Conservation (phyloP, 371 early-diverging fungal species). For the Mortierella sp. region DNA sequence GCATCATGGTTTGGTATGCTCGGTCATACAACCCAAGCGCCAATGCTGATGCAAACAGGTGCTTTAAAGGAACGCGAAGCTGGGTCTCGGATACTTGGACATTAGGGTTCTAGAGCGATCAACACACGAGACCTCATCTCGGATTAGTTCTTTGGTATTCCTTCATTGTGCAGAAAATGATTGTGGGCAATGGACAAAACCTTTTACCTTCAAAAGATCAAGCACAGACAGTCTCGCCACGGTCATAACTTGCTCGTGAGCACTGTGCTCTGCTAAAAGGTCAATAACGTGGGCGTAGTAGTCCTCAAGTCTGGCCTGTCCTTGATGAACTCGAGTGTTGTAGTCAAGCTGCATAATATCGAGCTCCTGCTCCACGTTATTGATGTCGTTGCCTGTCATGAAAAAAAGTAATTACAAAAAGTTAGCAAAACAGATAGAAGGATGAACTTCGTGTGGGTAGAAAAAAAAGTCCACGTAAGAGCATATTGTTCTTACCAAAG, state of each 20-base stretch:
- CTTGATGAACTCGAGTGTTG: slow-evolving; percentile 15
- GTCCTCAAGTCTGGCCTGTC: slow-evolving; percentile 42
- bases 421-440: background rate
- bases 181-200: background rate
- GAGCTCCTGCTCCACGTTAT: slow-evolving; percentile 44
- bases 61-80: slow-evolving; percentile 10
- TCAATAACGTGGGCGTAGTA: slow-evolving; percentile 37
- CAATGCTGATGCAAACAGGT: slow-evolving; percentile 31
- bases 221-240: slow-evolving; percentile 35
- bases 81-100: slow-evolving; percentile 26
- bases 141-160: background rate
- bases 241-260: slow-evolving; percentile 39
- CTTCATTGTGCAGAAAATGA: background rate
- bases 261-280: slow-evolving; percentile 23
- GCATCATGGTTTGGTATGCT: slow-evolving; percentile 49
- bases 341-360: slow-evolving; percentile 52
- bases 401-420: background rate
- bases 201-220: slow-evolving; percentile 25
- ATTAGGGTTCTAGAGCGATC: slow-evolving; percentile 21
- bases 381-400: slow-evolving; percentile 42
- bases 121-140: background rate
- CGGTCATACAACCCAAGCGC: slow-evolving; percentile 26
- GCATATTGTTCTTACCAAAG: slow-evolving; percentile 28
- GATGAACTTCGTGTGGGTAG: background rate
- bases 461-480: background rate